Evolutionary conservation across 768 basidiomycete genomes (phyloP), one percentile per base, ranked within the genome.

Genomic region (Lactarius psammicola): DNA sequence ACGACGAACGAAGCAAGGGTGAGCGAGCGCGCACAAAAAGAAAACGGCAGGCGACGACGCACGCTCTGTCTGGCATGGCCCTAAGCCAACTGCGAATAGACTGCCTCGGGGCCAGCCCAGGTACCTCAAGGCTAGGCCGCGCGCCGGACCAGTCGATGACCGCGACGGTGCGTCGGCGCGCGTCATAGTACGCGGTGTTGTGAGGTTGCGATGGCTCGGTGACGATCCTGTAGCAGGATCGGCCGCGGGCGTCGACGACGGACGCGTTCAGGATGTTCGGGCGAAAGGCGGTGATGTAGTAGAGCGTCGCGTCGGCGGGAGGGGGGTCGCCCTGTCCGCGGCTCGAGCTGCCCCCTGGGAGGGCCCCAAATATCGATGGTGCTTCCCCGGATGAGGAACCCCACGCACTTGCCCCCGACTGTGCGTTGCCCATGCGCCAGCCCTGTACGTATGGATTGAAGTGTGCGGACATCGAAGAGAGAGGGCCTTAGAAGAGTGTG

Each of bases 401-500:
- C 57, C 57, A 46, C 9, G 2, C 42, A 8, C n/a, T 26, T 62
- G 4, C 49, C 20, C 46, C 56, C 0, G 65, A 67, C 15, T 44
- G 36, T n/a, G 59, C 49, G 15, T 61, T 68, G 8, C 60, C 61
- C 36, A 55, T 42, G 38, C 54, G 60, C 69, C 69, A 70, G 58
- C 64, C 68, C 56, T 70, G 69, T 4, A 70, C 68, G 51, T 60
- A 66, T 6, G 69, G 69, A 28, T 70, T 70, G 62, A 70, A 70
- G 49, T 67, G 51, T 26, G 67, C 56, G 1, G 66, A 68, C 67
- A 68, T 68, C 15, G 36, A 44, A 20, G 55, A 15, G 42, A 8
- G 55, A 9, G 30, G n/a, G n/a, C n/a, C n/a, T n/a, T n/a, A 34
- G 31, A 4, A 26, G 15, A 1, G 17, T 44, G 28, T n/a, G 36